These are phyloP conservation scores for Chamaecyparis obtusa DNA, from an alignment of 75 land plant genomes.

Conservation along the genomic window DNA sequence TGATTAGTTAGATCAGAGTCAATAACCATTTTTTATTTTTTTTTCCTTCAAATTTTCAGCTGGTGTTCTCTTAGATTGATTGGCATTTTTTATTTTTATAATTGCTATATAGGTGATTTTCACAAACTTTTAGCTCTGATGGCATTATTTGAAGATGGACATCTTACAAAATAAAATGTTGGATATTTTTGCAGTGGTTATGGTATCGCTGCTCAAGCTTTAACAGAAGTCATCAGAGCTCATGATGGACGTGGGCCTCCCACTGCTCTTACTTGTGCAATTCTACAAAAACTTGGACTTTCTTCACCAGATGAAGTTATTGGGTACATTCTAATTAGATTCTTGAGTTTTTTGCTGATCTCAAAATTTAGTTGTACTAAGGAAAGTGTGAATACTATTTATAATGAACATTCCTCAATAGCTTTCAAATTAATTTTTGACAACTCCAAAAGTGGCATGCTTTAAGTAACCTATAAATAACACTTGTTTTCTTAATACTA, in stretches of 20 bases:
- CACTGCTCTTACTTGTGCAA: slow-evolving; percentile 59
- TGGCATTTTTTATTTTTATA: neutral
- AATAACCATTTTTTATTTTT: neutral
- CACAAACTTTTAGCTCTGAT: neutral
- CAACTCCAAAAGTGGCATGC: neutral
- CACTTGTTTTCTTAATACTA: neutral
- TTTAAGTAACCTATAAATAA: neutral
- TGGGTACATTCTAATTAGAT: slow-evolving; percentile 21
- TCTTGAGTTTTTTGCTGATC: slow-evolving; percentile 10
- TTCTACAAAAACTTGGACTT: slow-evolving; percentile 55
- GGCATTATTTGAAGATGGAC: neutral
- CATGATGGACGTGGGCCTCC: slow-evolving; percentile 92
- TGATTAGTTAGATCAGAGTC: neutral
- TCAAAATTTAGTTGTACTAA: neutral
- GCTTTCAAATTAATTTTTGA: neutral
- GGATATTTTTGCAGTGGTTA: slow-evolving; percentile 68
- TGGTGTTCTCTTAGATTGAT: neutral
- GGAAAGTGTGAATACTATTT: neutral
- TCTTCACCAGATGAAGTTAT: slow-evolving; percentile 79
- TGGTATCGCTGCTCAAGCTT: slow-evolving; percentile 89
- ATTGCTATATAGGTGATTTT: neutral
- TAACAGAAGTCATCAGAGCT: slow-evolving; percentile 77
- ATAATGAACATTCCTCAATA: neutral
- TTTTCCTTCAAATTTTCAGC: neutral
- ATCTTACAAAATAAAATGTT: neutral